Conservation (phyloP, 306 rosid genomes). For the Cyamopsis tetragonoloba region DNA sequence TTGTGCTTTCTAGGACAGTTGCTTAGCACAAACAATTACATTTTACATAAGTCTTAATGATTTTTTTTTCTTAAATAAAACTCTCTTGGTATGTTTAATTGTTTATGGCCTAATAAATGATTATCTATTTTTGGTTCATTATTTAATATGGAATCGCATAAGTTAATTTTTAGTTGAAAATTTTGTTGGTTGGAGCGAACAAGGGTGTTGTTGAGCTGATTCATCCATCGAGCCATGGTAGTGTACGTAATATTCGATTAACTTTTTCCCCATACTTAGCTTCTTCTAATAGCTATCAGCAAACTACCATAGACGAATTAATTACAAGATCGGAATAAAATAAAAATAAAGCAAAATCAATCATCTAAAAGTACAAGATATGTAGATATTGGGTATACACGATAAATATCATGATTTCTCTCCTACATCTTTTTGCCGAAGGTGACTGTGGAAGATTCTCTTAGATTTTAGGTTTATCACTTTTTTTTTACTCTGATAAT, state of each 20-base stretch:
- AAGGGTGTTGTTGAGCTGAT: conserved; percentile 56
- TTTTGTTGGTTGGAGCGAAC: conserved; percentile 60
- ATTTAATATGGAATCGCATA: background rate
- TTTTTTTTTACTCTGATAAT: background rate
- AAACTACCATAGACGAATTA: background rate
- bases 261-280: background rate
- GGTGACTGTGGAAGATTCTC: conserved; percentile 17
- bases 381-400: background rate
- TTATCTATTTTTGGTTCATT: too few relatives aligned
- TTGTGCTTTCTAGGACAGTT: too few relatives aligned
- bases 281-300: background rate
- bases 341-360: background rate
- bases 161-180: background rate
- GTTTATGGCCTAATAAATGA: too few relatives aligned
- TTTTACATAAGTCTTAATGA: too few relatives aligned
- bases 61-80: too few relatives aligned
- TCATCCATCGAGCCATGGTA: conserved; percentile 31
- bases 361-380: background rate
- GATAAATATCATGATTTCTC: background rate
- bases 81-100: too few relatives aligned
- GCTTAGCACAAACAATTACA: too few relatives aligned
- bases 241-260: background rate
- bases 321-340: background rate
- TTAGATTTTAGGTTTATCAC: background rate
- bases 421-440: background rate